phyloP scores from a whole-genome alignment of 2,329 filamentous ascomycete genomes.

The Beauveria scarabaeidicola region DNA sequence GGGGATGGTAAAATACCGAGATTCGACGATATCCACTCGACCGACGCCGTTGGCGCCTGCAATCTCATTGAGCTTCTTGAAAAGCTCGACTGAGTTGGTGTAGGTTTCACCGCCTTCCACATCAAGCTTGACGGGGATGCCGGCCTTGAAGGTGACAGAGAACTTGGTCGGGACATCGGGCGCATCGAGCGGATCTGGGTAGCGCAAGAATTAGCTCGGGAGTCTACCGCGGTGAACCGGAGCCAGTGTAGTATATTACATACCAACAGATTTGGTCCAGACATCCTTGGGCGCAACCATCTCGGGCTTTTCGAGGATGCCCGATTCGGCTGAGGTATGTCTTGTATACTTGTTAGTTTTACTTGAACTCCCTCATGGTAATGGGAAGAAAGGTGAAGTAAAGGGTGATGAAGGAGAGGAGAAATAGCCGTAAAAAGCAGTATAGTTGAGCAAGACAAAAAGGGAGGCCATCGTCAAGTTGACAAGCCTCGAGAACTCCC shows the following conservation, averaged over 20 bases:
- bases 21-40: constrained; percentile 51
- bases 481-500: neutral
- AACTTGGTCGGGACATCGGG: constrained; percentile 58
- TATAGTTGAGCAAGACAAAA: neutral
- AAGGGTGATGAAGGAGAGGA: neutral
- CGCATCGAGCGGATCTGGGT: constrained; percentile 51
- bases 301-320: constrained; percentile 55
- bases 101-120: constrained; percentile 45
- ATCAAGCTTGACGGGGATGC: constrained; percentile 56
- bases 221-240: neutral
- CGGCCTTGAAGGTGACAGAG: constrained; percentile 58
- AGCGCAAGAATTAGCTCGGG: constrained; percentile 20
- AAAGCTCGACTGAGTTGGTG: constrained; percentile 57
- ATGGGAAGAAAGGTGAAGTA: constrained; percentile 29
- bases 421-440: neutral
- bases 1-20: constrained; percentile 14
- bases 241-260: constrained; percentile 5
- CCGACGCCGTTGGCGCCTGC: constrained; percentile 58
- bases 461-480: neutral
- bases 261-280: constrained; percentile 53
- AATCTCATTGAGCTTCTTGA: constrained; percentile 55
- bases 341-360: neutral
- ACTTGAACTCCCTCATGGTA: neutral
- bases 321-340: constrained; percentile 60
- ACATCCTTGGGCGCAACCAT: constrained; percentile 57